phyloP scores from a whole-genome alignment of 768 basidiomycete species.

The Boletellus ananas region DNA sequence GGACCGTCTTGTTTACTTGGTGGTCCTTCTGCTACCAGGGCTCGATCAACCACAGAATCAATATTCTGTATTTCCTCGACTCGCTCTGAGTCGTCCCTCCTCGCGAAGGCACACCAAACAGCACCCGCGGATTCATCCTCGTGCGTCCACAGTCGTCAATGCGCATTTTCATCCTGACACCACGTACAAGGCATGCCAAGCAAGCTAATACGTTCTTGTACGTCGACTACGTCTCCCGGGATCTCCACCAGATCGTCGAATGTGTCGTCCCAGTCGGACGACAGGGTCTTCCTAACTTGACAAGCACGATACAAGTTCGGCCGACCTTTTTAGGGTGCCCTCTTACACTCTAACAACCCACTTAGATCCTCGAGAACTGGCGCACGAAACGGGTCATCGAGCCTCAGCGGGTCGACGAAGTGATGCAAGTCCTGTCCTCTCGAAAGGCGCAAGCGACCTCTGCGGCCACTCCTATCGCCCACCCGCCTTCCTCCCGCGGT shows the following conservation, averaged over 20 bases:
- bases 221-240: conserved; percentile 72
- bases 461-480: conserved; percentile 7
- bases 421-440: conserved; percentile 50
- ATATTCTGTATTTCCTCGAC: conserved; percentile 89
- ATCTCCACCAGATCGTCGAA: conserved; percentile 74
- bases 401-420: conserved; percentile 71
- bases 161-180: neutral
- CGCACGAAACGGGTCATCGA: conserved; percentile 80
- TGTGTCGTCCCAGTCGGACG: conserved; percentile 86
- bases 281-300: conserved; percentile 82
- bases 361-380: conserved; percentile 89
- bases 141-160: conserved; percentile 6
- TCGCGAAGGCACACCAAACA: conserved; percentile 53
- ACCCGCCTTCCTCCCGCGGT: conserved; percentile 2
- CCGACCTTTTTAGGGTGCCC: neutral
- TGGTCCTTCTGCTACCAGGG: conserved; percentile 43
- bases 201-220: conserved; percentile 52
- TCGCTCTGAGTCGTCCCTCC: conserved; percentile 75
- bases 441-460: conserved; percentile 35
- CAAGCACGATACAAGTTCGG: conserved; percentile 80
- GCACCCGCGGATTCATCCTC: conserved; percentile 27
- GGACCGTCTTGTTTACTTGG: neutral
- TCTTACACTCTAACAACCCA: neutral
- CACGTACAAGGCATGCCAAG: conserved; percentile 28
- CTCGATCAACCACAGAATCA: conserved; percentile 87